Conservation (phyloP, 1,284 basidiomycete genomes). For the Ceratobasidium sp. region DNA sequence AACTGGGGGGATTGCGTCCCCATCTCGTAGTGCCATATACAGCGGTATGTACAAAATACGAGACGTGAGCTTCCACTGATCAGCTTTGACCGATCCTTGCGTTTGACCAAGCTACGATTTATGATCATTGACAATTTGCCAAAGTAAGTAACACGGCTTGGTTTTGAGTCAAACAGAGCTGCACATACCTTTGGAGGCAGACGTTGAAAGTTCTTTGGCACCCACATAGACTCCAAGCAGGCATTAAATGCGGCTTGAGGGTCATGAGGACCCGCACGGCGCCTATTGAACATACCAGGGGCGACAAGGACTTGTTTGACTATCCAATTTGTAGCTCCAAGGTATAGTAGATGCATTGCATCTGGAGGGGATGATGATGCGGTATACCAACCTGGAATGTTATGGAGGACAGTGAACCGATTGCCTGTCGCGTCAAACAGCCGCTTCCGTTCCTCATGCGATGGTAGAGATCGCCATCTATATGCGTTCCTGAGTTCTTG, state of each 20-base stretch:
- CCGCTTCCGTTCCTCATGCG: not conserved
- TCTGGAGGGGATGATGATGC: not conserved
- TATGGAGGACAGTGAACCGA: not conserved
- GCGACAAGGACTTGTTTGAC: conserved; percentile 13
- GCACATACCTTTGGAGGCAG: conserved; percentile 25
- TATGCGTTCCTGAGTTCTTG: conserved; percentile 9
- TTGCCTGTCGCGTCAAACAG: conserved; percentile 22
- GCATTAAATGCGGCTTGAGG: not conserved
- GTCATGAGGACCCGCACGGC: not conserved
- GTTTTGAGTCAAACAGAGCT: not conserved
- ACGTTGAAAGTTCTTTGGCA: not conserved
- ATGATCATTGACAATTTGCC: not conserved
- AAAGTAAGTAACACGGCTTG: too few relatives aligned
- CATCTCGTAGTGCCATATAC: conserved; percentile 2
- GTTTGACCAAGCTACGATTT: conserved; percentile 28
- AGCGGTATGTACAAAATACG: not conserved
- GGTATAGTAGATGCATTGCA: conserved; percentile 34
- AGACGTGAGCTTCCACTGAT: conserved; percentile 12
- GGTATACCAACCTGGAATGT: conserved; percentile 18
- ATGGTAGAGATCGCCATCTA: not conserved
- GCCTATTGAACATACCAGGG: not conserved
- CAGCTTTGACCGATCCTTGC: not conserved
- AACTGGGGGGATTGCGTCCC: not conserved
- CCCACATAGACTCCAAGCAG: conserved; percentile 2
- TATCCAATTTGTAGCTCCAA: conserved; percentile 26